These are phyloP conservation scores for Exophiala dermatitidis DNA, from an alignment of 2,329 filamentous ascomycete species.

Conservation along the genomic window DNA sequence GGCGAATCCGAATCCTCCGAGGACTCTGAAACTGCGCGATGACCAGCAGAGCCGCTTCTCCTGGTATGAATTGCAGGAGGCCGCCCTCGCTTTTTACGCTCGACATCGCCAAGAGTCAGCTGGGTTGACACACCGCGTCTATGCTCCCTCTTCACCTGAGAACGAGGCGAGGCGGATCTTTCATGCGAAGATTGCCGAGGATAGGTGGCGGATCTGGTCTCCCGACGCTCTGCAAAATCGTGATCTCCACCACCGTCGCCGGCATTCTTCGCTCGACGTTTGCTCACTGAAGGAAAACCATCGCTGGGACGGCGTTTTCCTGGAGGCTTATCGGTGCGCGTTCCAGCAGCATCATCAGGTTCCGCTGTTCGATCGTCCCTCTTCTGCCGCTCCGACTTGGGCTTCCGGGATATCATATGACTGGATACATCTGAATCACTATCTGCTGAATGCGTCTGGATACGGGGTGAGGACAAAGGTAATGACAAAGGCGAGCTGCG, in stretches of 20 bases:
- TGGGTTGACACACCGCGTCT: conserved; percentile 28
- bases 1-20: conserved; percentile 35
- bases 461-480: conserved; percentile 25
- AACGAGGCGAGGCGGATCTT: conserved; percentile 28
- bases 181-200: conserved; percentile 26
- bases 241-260: conserved; percentile 14
- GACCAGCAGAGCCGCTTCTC: conserved; percentile 41
- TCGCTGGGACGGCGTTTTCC: conserved; percentile 25
- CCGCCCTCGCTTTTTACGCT: conserved; percentile 33
- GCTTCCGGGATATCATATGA: conserved; percentile 12
- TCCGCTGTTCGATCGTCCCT: conserved; percentile 5
- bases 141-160: conserved; percentile 21
- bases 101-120: conserved; percentile 21
- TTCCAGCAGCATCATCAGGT: conserved; percentile 13
- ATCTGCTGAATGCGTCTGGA: conserved; percentile 19
- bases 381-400: not conserved
- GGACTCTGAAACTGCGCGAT: conserved; percentile 27
- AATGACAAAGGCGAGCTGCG: conserved; percentile 28
- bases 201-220: conserved; percentile 30
- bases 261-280: conserved; percentile 21
- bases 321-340: conserved; percentile 13
- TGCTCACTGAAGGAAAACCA: conserved; percentile 17
- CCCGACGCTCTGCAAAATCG: conserved; percentile 25
- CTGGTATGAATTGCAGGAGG: conserved; percentile 38
- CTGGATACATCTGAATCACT: conserved; percentile 24